Conservation (phyloP, 202 grass and related monocot genomes). For the Eragrostis tef region DNA sequence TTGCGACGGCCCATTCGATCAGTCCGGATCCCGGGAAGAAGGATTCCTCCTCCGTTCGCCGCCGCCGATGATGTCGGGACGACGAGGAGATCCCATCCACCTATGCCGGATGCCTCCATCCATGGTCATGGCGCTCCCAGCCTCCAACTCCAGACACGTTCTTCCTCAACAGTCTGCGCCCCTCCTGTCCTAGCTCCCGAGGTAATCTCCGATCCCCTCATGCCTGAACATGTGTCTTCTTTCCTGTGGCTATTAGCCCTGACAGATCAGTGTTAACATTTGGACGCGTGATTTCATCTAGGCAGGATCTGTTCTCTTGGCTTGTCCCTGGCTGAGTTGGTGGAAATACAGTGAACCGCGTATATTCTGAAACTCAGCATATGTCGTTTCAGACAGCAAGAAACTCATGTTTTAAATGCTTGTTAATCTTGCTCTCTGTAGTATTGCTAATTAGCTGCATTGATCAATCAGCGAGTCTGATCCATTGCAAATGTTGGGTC, state of each 20-base stretch:
- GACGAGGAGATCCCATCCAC: constrained; percentile 2
- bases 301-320: not conserved
- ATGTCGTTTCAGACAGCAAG: not conserved
- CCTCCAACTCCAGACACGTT: not conserved
- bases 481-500: not conserved
- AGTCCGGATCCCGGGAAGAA: not conserved
- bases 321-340: not conserved
- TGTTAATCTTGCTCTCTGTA: not conserved
- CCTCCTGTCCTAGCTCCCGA: not conserved
- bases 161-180: not conserved
- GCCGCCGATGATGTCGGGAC: not conserved
- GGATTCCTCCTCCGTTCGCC: not conserved
- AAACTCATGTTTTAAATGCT: not conserved
- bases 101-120: not conserved
- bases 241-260: not conserved
- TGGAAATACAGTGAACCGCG: not conserved
- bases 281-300: not conserved
- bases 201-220: constrained; percentile 1
- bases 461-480: not conserved
- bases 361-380: not conserved
- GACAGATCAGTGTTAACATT: not conserved
- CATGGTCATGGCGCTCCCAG: not conserved
- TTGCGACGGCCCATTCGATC: not conserved
- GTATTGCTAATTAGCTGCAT: not conserved
- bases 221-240: not conserved